Evolutionary conservation across 768 basidiomycete genomes (phyloP), one percentile per base, ranked within the genome.

Genomic region (Gymnopilus dilepis): DNA sequence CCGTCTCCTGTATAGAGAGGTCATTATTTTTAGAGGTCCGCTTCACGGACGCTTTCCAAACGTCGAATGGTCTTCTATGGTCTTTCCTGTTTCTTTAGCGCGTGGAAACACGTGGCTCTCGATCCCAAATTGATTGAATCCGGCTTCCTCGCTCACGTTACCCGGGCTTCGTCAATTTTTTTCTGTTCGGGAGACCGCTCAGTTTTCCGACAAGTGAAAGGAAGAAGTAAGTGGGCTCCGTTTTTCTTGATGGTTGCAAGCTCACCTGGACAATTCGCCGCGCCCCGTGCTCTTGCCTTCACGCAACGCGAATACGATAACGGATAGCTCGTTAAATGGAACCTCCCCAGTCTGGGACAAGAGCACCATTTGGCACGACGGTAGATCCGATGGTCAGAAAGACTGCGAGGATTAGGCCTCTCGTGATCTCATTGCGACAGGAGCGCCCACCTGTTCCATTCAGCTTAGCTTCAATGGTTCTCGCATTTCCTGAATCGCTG

Each of bases 31-130:
- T 31, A 48, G 31, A 26, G 4, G 17, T 13, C 45, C 47, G 28
- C 26, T n/a, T 30, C 26, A 30, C 47, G 47, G 26, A 31, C 47
- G 9, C 11, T 50, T n/a, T n/a, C 28, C 34, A 11, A 15, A 37
- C 34, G 26, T 50, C 28, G 47, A 19, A 47, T 34, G 51, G 19
- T 53, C 51, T n/a, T n/a, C n/a, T n/a, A n/a, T n/a, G n/a, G n/a
- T n/a, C 51, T 15, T 22, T 53, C 40, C n/a, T 54, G 34, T 54
- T 37, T 24, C 22, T 53, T 38, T 54, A 40, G 21, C 33, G 52
- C 33, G 51, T 38, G 22, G 51, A 6, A 37, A 40, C 52, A 38
- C 52, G 34, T 54, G 52, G 52, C 24, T 38, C 34, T 21, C 37
- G n/a, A 13, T 9, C 33, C 34, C 11, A 8, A 28, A 40, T 17